A percentile compares a stretch with the other conserved stretches of the same genome.
Evolutionary conservation across 2,329 filamentous ascomycete genomes (phyloP).

Genomic region (Hansfordia pulvinata): DNA sequence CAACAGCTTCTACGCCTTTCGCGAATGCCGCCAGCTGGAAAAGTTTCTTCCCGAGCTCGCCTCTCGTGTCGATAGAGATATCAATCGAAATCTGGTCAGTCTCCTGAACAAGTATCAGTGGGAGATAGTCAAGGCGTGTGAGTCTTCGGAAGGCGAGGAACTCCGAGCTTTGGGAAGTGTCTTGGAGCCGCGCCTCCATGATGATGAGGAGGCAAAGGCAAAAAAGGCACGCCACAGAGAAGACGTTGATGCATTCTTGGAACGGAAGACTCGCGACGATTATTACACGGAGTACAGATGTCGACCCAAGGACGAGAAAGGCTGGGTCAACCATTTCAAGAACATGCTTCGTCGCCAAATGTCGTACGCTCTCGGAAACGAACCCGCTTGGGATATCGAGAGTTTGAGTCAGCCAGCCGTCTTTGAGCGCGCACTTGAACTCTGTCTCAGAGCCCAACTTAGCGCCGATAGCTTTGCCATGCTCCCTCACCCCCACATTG

Average conservation of each 20-base stretch:
- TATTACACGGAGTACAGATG: constrained; percentile 14
- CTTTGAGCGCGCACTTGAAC: constrained; percentile 13
- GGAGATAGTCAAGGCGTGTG: constrained; percentile 10
- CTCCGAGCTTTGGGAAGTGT: constrained; percentile 6
- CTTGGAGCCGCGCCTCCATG: not conserved
- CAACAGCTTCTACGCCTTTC: constrained; percentile 13
- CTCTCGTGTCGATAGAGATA: constrained; percentile 9
- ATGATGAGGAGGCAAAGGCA: constrained; percentile 2
- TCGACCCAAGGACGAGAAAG: constrained; percentile 5
- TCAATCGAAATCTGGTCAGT: constrained; percentile 8
- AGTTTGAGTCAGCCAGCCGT: constrained; percentile 10
- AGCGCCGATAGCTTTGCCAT: constrained; percentile 9
- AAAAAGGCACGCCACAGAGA: constrained; percentile 1
- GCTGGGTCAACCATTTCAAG: constrained; percentile 11
- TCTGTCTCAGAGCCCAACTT: constrained; percentile 11
- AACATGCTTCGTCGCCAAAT: constrained; percentile 12
- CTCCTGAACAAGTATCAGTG: constrained; percentile 14
- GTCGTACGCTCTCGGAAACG: constrained; percentile 5
- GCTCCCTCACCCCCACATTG: constrained; percentile 13
- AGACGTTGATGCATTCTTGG: constrained; percentile 5
- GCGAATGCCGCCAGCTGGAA: constrained; percentile 14
- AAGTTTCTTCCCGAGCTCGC: constrained; percentile 15
- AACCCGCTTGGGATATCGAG: constrained; percentile 4
- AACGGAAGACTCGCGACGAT: constrained; percentile 4
- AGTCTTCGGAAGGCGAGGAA: constrained; percentile 7